These are phyloP conservation scores for Lodderomyces pseudojiufengensis DNA, from an alignment of 1,139 yeast genomes.

Conservation along the genomic window DNA sequence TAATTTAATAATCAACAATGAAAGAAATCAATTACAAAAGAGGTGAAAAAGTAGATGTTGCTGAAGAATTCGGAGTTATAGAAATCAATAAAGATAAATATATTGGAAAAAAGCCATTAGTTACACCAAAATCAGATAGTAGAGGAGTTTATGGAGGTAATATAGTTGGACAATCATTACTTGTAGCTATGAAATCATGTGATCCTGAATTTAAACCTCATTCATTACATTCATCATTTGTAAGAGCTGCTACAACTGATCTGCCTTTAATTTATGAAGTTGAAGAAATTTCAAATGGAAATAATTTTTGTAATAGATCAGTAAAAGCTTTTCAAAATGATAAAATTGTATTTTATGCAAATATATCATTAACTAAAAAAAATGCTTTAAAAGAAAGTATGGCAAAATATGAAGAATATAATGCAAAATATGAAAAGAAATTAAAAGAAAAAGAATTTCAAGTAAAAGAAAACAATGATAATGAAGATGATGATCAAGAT, in stretches of 20 bases:
- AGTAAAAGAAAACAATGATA: constrained; percentile 14
- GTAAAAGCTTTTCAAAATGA: constrained; percentile 55
- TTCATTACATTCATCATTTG: constrained; percentile 33
- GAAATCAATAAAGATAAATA: constrained; percentile 18
- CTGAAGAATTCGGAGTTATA: constrained; percentile 21
- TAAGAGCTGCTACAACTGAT: constrained; percentile 22
- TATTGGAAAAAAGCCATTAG: constrained; percentile 23
- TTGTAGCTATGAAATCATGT: constrained; percentile 28
- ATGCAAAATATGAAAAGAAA: constrained; percentile 13
- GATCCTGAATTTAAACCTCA: constrained; percentile 34
- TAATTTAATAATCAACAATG: too few relatives aligned
- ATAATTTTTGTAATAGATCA: constrained; percentile 55
- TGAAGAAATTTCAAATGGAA: constrained; percentile 47
- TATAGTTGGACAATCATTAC: constrained; percentile 34
- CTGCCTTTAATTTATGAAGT: constrained; percentile 32
- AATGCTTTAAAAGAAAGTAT: constrained; percentile 26
- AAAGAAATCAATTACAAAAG: constrained; percentile 8
- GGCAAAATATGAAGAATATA: constrained; percentile 24
- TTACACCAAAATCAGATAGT: constrained; percentile 23
- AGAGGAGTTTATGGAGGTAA: constrained; percentile 38
- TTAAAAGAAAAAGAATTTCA: constrained; percentile 11
- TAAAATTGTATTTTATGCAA: constrained; percentile 48
- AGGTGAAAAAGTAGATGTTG: constrained; percentile 14
- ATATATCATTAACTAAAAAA: constrained; percentile 45
- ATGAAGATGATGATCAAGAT: constrained; percentile 25